These are phyloP conservation scores for Penicillium sp. DNA, from an alignment of 2,329 filamentous ascomycete genomes.

Conservation along the genomic window DNA sequence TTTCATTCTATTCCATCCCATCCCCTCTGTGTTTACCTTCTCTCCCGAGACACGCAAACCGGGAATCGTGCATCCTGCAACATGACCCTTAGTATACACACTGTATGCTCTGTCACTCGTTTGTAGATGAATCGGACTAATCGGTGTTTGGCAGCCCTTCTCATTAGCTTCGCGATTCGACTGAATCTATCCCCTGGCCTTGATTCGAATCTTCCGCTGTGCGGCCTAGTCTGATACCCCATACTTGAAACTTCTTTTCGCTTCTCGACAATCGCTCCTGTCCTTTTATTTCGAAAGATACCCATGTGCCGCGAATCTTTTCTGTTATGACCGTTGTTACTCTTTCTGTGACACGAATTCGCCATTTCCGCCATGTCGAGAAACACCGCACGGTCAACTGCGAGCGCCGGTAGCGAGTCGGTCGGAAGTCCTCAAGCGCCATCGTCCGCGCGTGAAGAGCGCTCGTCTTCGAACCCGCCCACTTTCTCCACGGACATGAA, in stretches of 20 bases:
- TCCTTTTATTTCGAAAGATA: constrained; percentile 12
- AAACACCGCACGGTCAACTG: constrained; percentile 13
- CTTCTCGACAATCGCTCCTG: constrained; percentile 16
- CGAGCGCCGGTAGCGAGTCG: constrained; percentile 21
- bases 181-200: constrained; percentile 13
- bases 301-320: constrained; percentile 16
- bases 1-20: background rate
- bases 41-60: constrained; percentile 19
- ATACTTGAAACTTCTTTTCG: constrained; percentile 3
- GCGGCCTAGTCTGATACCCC: constrained; percentile 9
- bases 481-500: constrained; percentile 9
- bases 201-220: constrained; percentile 18
- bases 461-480: constrained; percentile 16
- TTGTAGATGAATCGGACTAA: constrained; percentile 13
- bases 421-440: constrained; percentile 8
- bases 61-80: constrained; percentile 6
- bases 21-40: background rate
- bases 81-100: constrained; percentile 18
- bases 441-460: constrained; percentile 14
- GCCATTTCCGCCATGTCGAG: constrained; percentile 14
- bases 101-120: constrained; percentile 11
- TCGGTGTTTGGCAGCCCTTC: constrained; percentile 15
- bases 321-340: constrained; percentile 15
- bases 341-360: background rate
- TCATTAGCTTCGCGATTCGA: constrained; percentile 14